Evolutionary conservation across 1,284 basidiomycete species (phyloP), one percentile per base, ranked within the genome.

Genomic region (Boletus smithii): DNA sequence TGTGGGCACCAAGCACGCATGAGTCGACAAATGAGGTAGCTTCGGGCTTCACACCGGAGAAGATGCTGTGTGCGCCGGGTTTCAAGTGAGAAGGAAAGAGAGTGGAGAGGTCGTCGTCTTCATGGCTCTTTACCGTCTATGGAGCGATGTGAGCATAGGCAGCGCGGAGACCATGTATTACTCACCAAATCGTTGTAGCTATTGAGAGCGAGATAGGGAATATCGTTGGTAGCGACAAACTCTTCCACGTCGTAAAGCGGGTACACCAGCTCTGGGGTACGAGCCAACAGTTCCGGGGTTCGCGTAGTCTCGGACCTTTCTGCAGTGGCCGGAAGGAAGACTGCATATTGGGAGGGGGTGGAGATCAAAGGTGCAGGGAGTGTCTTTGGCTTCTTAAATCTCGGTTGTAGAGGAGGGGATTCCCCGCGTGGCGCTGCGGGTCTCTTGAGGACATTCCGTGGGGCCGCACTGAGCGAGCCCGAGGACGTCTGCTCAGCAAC

Each of bases 141-240:
- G 18, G 6, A 8, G 8, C 10, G 31, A 33, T 31, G 43, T 66
- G 26, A 67, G 44, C 13, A 38, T 14, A 22, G 18, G 35, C 7
- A n/a, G n/a, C 8, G 8, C 11, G 8, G 4, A 30, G 30, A 38
- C 4, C 2, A 8, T 18, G 29, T 4, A 17, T 26, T 4, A 48
- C 64, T 46, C 35, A 65, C 66, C 44, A 16, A 1, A 38, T 39
- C 13, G 27, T 31, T 20, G 31, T 18, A 40, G 16, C n/a, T 7
- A 24, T 60, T 60, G 24, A 77, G 60, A 30, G 66, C 61, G 23
- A 76, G 56, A 35, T 60, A 53, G 5, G 75, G 73, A 31, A 76
- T 76, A 2, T 69, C 65, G 10, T 61, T 55, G 8, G 65, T 75
- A 4, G 68, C 49, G 11, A 73, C 65, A 46, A 73, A 76, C 6